phyloP scores from a whole-genome alignment of 495 filamentous ascomycete genomes.

The Platismatia glauca region DNA sequence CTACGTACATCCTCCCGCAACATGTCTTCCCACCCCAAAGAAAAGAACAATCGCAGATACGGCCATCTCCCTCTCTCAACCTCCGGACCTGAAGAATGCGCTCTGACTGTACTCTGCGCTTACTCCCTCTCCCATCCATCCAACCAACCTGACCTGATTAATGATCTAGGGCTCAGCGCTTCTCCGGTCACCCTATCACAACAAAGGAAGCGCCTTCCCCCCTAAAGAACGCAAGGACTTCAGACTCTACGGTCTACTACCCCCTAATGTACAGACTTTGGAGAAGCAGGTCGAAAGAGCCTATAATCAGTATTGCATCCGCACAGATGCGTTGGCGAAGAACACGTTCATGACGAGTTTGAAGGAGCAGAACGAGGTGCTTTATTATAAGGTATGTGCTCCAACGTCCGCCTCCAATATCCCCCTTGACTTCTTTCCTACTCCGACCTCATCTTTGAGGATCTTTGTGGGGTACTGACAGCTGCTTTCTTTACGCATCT shows the following conservation, averaged over 20 bases:
- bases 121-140: background rate
- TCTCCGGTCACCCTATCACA: conserved; percentile 62
- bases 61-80: conserved; percentile 54
- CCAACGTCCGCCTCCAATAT: too few species aligned
- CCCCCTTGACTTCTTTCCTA: too few species aligned
- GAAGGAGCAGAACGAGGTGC: conserved; percentile 72
- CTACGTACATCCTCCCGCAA: background rate
- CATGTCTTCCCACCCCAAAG: conserved; percentile 6
- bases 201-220: conserved; percentile 76
- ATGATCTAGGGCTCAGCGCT: conserved; percentile 47
- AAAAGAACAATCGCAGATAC: conserved; percentile 39
- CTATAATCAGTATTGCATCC: conserved; percentile 65
- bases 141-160: conserved; percentile 1
- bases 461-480: too few species aligned
- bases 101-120: conserved; percentile 3
- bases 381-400: conserved; percentile 58
- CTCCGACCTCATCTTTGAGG: too few species aligned
- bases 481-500: background rate
- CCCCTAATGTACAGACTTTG: conserved; percentile 64
- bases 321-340: conserved; percentile 55
- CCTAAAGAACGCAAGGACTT: conserved; percentile 59
- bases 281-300: conserved; percentile 70
- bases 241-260: conserved; percentile 61
- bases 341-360: conserved; percentile 77
- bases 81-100: conserved; percentile 50